Conservation (phyloP, 2,329 filamentous ascomycete genomes). For the Alternaria sp. region DNA sequence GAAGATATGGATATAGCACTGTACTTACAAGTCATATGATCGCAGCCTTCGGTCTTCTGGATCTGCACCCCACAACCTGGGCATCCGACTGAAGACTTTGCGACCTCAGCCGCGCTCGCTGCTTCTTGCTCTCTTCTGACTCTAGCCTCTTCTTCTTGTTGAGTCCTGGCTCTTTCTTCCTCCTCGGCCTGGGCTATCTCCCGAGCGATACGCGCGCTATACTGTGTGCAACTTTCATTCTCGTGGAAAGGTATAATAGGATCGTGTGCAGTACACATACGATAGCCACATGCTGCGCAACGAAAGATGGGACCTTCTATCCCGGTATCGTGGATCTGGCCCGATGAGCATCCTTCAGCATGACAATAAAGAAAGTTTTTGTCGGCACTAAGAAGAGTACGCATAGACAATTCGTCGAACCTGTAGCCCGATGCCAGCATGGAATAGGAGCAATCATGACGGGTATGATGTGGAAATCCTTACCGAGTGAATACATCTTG, state of each 20-base stretch:
- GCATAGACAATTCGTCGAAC: constrained; percentile 8
- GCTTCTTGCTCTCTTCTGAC: background rate
- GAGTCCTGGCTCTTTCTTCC: fast-evolving
- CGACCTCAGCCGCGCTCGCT: background rate
- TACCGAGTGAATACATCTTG: no score
- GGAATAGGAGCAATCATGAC: fast-evolving
- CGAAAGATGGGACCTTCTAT: constrained; percentile 1
- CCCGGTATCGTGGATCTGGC: constrained; percentile 7
- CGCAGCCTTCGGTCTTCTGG: background rate
- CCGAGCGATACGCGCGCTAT: background rate
- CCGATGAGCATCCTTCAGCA: background rate
- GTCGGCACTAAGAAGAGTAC: background rate
- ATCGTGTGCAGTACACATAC: constrained; percentile 9
- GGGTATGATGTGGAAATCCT: fast-evolving
- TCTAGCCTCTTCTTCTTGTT: no score
- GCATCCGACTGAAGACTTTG: background rate
- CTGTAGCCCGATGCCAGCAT: fast-evolving
- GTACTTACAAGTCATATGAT: constrained; percentile 10
- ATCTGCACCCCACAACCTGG: background rate
- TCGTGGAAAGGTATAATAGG: constrained; percentile 11
- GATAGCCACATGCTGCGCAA: constrained; percentile 1
- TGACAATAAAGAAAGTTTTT: constrained; percentile 1
- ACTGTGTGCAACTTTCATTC: constrained; percentile 6
- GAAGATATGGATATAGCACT: fast-evolving
- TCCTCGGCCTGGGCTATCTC: background rate